These are phyloP conservation scores for Xylaria sp. DNA, from an alignment of 2,329 filamentous ascomycete genomes.

Conservation along the genomic window DNA sequence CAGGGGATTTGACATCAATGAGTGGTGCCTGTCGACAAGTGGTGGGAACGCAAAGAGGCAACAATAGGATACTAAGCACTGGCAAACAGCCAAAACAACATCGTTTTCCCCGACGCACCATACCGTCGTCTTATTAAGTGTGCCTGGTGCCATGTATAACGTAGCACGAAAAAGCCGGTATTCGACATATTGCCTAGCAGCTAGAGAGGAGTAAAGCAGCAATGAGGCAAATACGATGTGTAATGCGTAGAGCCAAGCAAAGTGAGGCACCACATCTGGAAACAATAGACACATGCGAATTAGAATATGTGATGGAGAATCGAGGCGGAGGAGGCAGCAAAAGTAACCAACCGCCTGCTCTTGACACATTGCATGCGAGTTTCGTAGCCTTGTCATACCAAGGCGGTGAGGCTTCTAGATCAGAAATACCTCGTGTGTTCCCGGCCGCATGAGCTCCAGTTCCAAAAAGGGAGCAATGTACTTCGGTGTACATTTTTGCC, in stretches of 20 bases:
- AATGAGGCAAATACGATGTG: slow-evolving; percentile 2
- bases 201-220: not conserved
- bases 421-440: slow-evolving; percentile 16
- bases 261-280: not conserved
- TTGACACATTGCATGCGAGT: slow-evolving; percentile 17
- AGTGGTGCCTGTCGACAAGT: not conserved
- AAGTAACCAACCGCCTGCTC: not conserved
- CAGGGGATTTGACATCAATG: not conserved
- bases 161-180: slow-evolving; percentile 4
- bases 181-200: not conserved
- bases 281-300: not conserved
- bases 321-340: not conserved
- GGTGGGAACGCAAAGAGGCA: not conserved
- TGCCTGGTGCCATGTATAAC: not conserved
- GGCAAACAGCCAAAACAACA: not conserved
- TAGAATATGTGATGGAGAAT: not conserved
- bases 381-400: slow-evolving; percentile 35
- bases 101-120: not conserved
- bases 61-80: not conserved
- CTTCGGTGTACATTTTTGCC: not conserved
- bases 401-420: slow-evolving; percentile 29
- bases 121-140: not conserved
- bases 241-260: slow-evolving; percentile 5
- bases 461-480: not conserved
- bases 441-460: not conserved